phyloP scores from a whole-genome alignment of 768 basidiomycete species.

The Strobilomyces dryophilus region DNA sequence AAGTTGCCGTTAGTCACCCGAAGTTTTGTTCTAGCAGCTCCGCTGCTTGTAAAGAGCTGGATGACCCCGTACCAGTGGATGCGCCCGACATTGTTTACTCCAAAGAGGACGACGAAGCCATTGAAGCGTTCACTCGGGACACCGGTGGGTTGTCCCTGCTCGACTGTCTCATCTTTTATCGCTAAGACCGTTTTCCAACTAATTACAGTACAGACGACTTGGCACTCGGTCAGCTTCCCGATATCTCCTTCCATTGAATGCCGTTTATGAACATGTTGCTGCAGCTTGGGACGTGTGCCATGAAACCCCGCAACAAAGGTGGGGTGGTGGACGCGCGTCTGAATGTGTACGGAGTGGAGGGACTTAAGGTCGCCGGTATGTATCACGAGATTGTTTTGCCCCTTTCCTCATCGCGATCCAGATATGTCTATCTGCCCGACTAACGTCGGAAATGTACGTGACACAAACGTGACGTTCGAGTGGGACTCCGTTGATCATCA shows the following conservation, averaged over 20 bases:
- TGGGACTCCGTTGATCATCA: neutral
- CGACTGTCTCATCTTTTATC: no score
- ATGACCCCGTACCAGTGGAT: slow-evolving; percentile 19
- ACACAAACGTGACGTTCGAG: no score
- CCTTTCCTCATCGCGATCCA: neutral
- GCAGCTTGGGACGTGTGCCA: slow-evolving; percentile 63
- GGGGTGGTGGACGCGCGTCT: slow-evolving; percentile 62
- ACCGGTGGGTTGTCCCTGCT: slow-evolving; percentile 2
- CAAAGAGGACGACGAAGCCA: slow-evolving; percentile 31
- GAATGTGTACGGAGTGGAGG: slow-evolving; percentile 58
- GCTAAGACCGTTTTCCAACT: neutral
- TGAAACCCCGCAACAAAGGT: slow-evolving; percentile 55
- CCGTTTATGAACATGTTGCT: neutral
- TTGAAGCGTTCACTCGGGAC: slow-evolving; percentile 25
- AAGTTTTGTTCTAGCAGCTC: slow-evolving; percentile 26
- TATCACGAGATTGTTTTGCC: neutral
- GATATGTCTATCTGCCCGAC: slow-evolving; percentile 37
- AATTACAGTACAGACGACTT: slow-evolving; percentile 3
- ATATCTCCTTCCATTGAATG: neutral
- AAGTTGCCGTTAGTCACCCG: slow-evolving; percentile 20
- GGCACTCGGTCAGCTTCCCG: slow-evolving; percentile 15
- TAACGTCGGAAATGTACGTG: slow-evolving; percentile 23
- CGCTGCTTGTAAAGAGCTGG: slow-evolving; percentile 22
- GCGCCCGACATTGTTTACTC: slow-evolving; percentile 33
- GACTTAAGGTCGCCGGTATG: slow-evolving; percentile 58